A percentile compares a stretch with the other conserved stretches of the same genome.
Conservation (phyloP, 2,329 filamentous ascomycete species). For the Sporothrix variecibatus region DNA sequence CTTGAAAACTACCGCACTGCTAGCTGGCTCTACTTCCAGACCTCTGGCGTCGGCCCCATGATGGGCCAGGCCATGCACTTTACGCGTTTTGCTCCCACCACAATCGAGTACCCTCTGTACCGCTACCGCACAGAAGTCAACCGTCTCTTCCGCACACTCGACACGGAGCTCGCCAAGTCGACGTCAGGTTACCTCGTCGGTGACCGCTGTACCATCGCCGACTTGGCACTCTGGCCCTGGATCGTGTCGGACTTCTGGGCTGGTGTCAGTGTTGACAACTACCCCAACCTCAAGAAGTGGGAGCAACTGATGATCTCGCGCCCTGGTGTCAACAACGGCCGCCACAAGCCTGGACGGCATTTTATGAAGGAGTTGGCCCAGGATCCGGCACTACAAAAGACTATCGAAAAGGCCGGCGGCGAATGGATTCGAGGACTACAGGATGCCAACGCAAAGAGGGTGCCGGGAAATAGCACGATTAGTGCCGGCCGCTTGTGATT, state of each 20-base stretch:
- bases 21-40: conserved; percentile 66
- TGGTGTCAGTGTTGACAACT: not conserved
- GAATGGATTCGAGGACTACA: conserved; percentile 5
- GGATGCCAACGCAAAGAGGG: not conserved
- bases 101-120: conserved; percentile 50
- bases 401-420: not conserved
- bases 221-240: conserved; percentile 58
- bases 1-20: conserved; percentile 63
- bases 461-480: too few relatives aligned
- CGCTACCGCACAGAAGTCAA: conserved; percentile 76
- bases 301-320: not conserved
- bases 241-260: not conserved
- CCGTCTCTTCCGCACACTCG: conserved; percentile 75
- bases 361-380: conserved; percentile 62
- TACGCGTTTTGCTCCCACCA: conserved; percentile 73
- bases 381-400: conserved; percentile 51
- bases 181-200: conserved; percentile 60
- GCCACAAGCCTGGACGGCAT: not conserved
- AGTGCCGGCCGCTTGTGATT: too few relatives aligned
- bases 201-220: conserved; percentile 70
- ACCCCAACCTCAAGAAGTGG: not conserved
- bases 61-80: conserved; percentile 86
- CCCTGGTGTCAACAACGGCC: not conserved
- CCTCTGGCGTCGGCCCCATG: conserved; percentile 79
- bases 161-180: conserved; percentile 65